Percentiles rank a stretch among this genome's conserved stretches.
phyloP scores from a whole-genome alignment of 345 rosid genomes.

The Arabidopsis suecica region DNA sequence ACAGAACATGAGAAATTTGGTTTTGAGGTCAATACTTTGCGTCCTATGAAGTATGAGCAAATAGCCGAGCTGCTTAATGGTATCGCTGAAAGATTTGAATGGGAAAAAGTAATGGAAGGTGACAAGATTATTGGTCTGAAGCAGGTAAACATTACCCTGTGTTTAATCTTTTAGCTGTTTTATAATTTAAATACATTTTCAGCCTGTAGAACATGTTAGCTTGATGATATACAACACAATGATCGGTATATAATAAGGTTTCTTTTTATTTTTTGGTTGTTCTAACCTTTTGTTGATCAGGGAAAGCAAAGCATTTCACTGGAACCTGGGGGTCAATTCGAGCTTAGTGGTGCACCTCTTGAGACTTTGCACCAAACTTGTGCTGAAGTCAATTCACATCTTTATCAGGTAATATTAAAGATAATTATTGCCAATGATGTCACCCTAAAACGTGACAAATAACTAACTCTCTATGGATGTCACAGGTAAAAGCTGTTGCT shows the following conservation, averaged over 20 bases:
- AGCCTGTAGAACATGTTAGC: background rate
- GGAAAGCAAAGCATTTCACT: conserved; percentile 98
- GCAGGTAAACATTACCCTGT: conserved; percentile 59
- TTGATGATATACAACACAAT: background rate
- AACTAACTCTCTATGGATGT: conserved; percentile 14
- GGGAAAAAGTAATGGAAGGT: conserved; percentile 96
- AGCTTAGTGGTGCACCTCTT: conserved; percentile 99
- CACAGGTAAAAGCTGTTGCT: conserved; percentile 96
- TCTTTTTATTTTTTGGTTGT: background rate
- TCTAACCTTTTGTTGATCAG: conserved; percentile 52
- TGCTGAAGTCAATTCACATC: conserved; percentile 99
- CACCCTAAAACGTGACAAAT: background rate
- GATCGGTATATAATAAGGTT: conserved; percentile 4
- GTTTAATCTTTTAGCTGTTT: conserved; percentile 4
- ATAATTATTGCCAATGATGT: conserved; percentile 17
- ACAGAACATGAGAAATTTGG: conserved; percentile 99
- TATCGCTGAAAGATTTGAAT: conserved; percentile 98
- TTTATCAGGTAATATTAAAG: conserved; percentile 74
- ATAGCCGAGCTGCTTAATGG: conserved; percentile 88
- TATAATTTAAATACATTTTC: background rate
- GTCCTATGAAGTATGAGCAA: conserved; percentile 94
- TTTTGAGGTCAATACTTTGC: conserved; percentile 73
- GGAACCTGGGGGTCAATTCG: conserved; percentile 99
- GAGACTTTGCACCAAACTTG: conserved; percentile 99
- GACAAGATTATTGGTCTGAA: conserved; percentile 88